Evolutionary conservation across 768 basidiomycete species (phyloP), one percentile per base, ranked within the genome.

Genomic region (Pleurotus tuber-regium): DNA sequence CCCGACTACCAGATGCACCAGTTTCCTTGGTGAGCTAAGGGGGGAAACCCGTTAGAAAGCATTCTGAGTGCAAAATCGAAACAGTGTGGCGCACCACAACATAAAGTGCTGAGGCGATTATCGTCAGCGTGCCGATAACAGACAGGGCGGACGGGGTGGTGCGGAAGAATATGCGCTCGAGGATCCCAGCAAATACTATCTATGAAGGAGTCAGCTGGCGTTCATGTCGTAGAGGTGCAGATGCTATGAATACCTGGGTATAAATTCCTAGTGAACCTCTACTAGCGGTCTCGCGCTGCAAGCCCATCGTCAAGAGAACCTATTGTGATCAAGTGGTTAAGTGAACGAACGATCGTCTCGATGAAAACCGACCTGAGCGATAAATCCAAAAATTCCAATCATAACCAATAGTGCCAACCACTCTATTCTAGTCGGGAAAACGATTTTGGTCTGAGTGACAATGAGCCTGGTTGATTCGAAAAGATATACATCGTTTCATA

Each of bases 211-310:
- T 26, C 19, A 33, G 12, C 5, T n/a, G 16, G n/a, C 9, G 21
- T 7, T 14, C 6, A 11, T 9, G 12, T 26, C 21, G 14, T 3
- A 38, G 19, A 14, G 16, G 4, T 4, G 16, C 3, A 14, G 14
- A 10, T n/a, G n/a, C n/a, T n/a, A n/a, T n/a, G 55, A 61, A 31
- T 44, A 75, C 79, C 62, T 80, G 77, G 4, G 73, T 68, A 59
- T 86, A 87, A 11, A 82, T 61, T 0, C 77, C 81, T 54, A 87
- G 65, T 3, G 78, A 70, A 0, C 80, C 83, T 16, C 86, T 70
- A 0, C 82, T 79, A 0, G 83, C 86, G 5, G 81, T 80, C 62
- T 89, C 86, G 1, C 78, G 75, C 50, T 82, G 83, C 9, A 87
- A 66, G 0, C 84, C 86, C 60, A 80, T 67, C 1, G 80, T 81